phyloP scores from a whole-genome alignment of 2,329 filamentous ascomycete genomes.

The Colletotrichum zoysiae region DNA sequence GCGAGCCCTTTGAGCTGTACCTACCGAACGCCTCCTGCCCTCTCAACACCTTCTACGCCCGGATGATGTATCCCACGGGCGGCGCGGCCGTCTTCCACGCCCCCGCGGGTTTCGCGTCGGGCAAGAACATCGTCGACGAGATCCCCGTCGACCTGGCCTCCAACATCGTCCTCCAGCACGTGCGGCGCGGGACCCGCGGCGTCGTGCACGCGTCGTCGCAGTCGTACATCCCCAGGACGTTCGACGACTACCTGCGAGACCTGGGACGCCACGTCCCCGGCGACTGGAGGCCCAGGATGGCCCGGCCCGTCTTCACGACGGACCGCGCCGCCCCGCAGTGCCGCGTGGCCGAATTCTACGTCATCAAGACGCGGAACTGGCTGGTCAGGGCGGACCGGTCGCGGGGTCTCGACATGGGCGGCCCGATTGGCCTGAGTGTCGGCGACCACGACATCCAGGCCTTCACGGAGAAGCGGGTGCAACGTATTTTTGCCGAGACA shows the following conservation, averaged over 20 bases:
- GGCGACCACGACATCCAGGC: background rate
- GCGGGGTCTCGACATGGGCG: background rate
- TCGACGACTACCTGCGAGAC: background rate
- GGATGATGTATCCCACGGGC: background rate
- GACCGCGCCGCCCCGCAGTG: background rate
- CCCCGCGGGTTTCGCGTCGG: background rate
- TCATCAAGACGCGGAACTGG: background rate
- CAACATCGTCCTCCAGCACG: background rate
- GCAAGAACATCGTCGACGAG: background rate
- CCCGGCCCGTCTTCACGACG: background rate
- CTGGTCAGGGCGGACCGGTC: slow-evolving; percentile 1
- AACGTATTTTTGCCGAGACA: background rate
- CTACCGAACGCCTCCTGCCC: background rate
- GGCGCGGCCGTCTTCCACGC: slow-evolving; percentile 1
- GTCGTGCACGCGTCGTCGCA: background rate
- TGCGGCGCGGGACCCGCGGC: background rate
- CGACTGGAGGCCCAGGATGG: background rate
- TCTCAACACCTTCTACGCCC: background rate
- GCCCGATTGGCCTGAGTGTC: background rate
- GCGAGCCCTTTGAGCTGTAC: slow-evolving; percentile 1
- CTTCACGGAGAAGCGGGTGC: slow-evolving; percentile 2
- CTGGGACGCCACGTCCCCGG: background rate
- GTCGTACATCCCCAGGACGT: background rate
- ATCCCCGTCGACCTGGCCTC: background rate
- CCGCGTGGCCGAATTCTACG: background rate